Base-by-base conservation (phyloP, 1,284 basidiomycete genomes). In the Salmacisia buchloeana region DNA sequence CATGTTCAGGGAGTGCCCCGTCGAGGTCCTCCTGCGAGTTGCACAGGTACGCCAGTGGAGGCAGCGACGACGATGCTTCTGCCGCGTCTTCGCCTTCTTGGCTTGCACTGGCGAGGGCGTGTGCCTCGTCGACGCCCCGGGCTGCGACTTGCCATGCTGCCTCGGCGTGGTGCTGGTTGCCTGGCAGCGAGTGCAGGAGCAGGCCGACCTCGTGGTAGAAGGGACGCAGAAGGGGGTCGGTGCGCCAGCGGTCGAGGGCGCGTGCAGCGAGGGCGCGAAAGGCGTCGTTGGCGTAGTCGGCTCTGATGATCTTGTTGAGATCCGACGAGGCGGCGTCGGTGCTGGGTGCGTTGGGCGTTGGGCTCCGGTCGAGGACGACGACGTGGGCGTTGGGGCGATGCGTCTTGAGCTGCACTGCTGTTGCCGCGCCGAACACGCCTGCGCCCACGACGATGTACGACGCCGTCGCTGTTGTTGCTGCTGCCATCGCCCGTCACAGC, bases 391-490 rank as follows among this genome's bases (percentile, higher is more conserved):
- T 84, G 77, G 86, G 89, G 12, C 89, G 88, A 61, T 86, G 83
- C 57, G 82, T 77, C 36, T 90, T 82, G n/a, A 92, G 85, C 72
- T 90, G 86, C 65, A 87, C 85, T 1, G 90, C 89, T 0, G 90
- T 89, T 2, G 90, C 90, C n/a, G 90, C 82, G 2, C 92, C 92
- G 74, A 92, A 92, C 66, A 87, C 87, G 12, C 92, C 91, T 36
- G 89, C 88, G n/a, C 91, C 91, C 52, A 92, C 82, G 67, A 94
- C 88, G 49, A 92, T 57, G 46, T n/a, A 43, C 18, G 39, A 58
- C 13, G 35, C 4, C 39, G 33, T 33, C n/a, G n/a, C n/a, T n/a
- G n/a, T n/a, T n/a, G n/a, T n/a, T n/a, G n/a, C n/a, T n/a, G n/a
- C n/a, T n/a, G n/a, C n/a, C n/a, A n/a, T n/a, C n/a, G n/a, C n/a